A percentile compares a stretch with the other conserved stretches of the same genome.
Conservation (phyloP, 176 grass and related monocot genomes). For the Lolium multiflorum region DNA sequence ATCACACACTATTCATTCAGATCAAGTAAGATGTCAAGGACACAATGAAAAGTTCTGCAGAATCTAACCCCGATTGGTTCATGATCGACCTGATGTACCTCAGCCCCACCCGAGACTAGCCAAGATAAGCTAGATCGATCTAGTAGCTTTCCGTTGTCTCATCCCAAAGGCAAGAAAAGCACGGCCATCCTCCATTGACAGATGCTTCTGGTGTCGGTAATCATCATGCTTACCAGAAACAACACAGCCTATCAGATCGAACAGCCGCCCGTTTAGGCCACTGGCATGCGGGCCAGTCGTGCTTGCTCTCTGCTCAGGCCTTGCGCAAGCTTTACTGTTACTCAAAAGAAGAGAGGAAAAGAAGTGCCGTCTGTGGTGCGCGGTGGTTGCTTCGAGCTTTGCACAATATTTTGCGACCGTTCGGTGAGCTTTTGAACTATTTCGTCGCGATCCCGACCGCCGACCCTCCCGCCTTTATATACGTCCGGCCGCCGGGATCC, state of each 20-base stretch:
- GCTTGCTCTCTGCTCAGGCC: neutral
- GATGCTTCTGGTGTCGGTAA: conserved; percentile 48
- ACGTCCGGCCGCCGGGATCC: conserved; percentile 13
- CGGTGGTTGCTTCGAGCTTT: conserved; percentile 51
- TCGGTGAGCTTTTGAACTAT: conserved; percentile 34
- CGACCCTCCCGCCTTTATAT: conserved; percentile 40
- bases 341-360: conserved; percentile 36
- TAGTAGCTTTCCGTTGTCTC: conserved; percentile 42
- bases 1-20: neutral
- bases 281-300: neutral
- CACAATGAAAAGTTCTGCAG: neutral
- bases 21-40: neutral
- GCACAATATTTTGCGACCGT: conserved; percentile 32
- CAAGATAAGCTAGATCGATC: neutral
- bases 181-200: conserved; percentile 21
- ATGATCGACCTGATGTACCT: neutral
- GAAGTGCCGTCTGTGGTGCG: too few species aligned
- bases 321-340: conserved; percentile 59
- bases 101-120: neutral
- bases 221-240: conserved; percentile 43
- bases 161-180: conserved; percentile 61
- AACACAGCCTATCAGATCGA: neutral
- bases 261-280: neutral
- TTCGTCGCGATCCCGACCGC: conserved; percentile 37
- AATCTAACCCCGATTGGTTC: conserved; percentile 24